phyloP scores from a whole-genome alignment of 1,139 yeast species.

The Taphrina communis region DNA sequence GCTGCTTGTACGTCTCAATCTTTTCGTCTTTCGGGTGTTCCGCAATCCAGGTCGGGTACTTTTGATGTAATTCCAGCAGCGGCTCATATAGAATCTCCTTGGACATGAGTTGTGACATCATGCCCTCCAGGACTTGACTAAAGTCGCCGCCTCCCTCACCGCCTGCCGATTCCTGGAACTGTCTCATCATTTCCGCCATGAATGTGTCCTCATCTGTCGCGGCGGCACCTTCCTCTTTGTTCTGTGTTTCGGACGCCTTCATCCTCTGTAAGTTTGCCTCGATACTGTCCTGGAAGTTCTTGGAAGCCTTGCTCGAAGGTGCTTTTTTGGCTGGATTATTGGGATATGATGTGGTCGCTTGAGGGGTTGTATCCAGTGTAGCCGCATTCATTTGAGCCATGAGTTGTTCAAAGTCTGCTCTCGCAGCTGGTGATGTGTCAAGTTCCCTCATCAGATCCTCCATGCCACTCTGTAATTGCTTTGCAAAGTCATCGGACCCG shows the following conservation, averaged over 20 bases:
- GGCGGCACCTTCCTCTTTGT: slow-evolving; percentile 70
- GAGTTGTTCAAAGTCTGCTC: slow-evolving; percentile 61
- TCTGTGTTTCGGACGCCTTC: slow-evolving; percentile 58
- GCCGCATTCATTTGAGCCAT: slow-evolving; percentile 56
- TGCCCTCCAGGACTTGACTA: slow-evolving; percentile 70
- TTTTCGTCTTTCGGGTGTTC: slow-evolving; percentile 53
- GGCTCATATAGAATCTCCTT: slow-evolving; percentile 90
- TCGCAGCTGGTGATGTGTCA: slow-evolving; percentile 68
- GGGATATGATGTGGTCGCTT: slow-evolving; percentile 36
- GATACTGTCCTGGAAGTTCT: slow-evolving; percentile 71
- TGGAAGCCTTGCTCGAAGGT: slow-evolving; percentile 39
- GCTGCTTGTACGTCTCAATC: slow-evolving; percentile 52
- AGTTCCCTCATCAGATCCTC: slow-evolving; percentile 61
- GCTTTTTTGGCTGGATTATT: slow-evolving; percentile 42
- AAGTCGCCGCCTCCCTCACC: slow-evolving; percentile 58
- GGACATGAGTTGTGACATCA: slow-evolving; percentile 82
- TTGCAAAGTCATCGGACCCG: slow-evolving; percentile 54
- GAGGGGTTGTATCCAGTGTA: slow-evolving; percentile 50
- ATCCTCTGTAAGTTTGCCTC: slow-evolving; percentile 80
- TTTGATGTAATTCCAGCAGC: slow-evolving; percentile 75
- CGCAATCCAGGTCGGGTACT: slow-evolving; percentile 64
- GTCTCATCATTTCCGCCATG: slow-evolving; percentile 57
- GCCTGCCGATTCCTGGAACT: slow-evolving; percentile 66
- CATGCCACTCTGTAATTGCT: slow-evolving; percentile 52
- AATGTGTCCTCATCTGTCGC: slow-evolving; percentile 56